Evolutionary conservation across 306 rosid genomes (phyloP).

Genomic region (Castanea sativa): DNA sequence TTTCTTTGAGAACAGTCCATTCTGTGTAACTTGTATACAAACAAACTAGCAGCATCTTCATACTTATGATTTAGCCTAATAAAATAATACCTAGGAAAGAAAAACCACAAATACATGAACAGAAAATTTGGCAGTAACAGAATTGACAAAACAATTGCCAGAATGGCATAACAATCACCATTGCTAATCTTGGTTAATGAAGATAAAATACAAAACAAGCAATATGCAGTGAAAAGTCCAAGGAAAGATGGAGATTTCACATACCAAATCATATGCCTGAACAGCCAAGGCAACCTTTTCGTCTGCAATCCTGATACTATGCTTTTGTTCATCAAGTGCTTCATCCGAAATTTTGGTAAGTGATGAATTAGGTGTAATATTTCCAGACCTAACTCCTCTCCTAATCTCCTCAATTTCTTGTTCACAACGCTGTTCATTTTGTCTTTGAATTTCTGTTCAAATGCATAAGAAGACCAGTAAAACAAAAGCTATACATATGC

Average conservation of each 20-base stretch:
- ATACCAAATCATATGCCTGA: constrained; percentile 97
- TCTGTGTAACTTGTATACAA: background rate
- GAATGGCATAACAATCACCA: constrained; percentile 6
- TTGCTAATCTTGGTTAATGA: background rate
- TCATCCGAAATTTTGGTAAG: constrained; percentile 80
- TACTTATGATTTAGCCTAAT: background rate
- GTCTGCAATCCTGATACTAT: constrained; percentile 86
- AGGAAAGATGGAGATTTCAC: constrained; percentile 11
- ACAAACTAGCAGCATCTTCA: background rate
- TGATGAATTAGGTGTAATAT: constrained; percentile 58
- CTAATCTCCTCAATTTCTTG: constrained; percentile 89
- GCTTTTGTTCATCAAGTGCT: constrained; percentile 97
- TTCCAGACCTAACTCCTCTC: constrained; percentile 70
- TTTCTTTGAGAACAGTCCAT: background rate
- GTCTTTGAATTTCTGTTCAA: constrained; percentile 70
- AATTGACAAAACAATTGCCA: background rate
- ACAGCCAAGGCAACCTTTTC: constrained; percentile 89
- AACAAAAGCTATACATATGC: background rate
- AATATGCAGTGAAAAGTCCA: constrained; percentile 4
- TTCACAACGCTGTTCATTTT: constrained; percentile 84
- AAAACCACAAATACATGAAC: background rate
- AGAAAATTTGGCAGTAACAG: background rate
- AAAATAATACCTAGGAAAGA: background rate
- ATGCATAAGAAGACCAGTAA: constrained; percentile 11
- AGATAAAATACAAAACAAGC: constrained; percentile 4